Evolutionary conservation across 1,284 basidiomycete species (phyloP).

Genomic region (Microbotryomycetes sp.): DNA sequence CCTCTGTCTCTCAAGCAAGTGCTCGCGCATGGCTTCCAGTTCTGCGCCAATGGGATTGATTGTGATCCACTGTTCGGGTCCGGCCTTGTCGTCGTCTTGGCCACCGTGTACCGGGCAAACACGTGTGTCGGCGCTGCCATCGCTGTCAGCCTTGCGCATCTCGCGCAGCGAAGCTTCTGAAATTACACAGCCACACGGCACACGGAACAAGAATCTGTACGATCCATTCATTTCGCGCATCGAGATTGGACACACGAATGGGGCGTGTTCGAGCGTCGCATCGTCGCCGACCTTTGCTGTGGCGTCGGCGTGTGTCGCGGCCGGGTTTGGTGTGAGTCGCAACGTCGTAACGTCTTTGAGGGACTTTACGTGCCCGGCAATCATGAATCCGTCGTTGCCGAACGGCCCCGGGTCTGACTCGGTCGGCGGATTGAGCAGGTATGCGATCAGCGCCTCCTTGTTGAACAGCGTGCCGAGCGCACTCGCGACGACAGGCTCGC

Average conservation of each 20-base stretch:
- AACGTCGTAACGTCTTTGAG: constrained; percentile 83
- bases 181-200: constrained; percentile 82
- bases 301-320: constrained; percentile 3
- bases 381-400: constrained; percentile 34
- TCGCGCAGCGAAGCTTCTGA: constrained; percentile 63
- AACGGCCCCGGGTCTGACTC: constrained; percentile 10
- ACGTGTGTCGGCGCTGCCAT: constrained; percentile 9
- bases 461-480: constrained; percentile 87
- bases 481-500: constrained; percentile 79
- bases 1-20: constrained; percentile 9
- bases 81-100: constrained; percentile 6
- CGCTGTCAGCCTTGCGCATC: constrained; percentile 19
- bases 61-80: constrained; percentile 18
- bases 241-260: constrained; percentile 80
- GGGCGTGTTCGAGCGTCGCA: constrained; percentile 47
- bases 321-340: constrained; percentile 61
- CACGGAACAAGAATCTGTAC: constrained; percentile 75
- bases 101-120: constrained; percentile 27
- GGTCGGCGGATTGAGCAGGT: constrained; percentile 55
- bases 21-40: constrained; percentile 1
- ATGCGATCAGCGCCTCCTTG: constrained; percentile 83
- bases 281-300: constrained; percentile 4
- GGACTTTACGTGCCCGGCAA: constrained; percentile 65
- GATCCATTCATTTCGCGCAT: constrained; percentile 89
- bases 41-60: constrained; percentile 33